A percentile compares a stretch with the other conserved stretches of the same genome.
phyloP scores from a whole-genome alignment of 345 rosid genomes.

The Gossypioides kirkii region DNA sequence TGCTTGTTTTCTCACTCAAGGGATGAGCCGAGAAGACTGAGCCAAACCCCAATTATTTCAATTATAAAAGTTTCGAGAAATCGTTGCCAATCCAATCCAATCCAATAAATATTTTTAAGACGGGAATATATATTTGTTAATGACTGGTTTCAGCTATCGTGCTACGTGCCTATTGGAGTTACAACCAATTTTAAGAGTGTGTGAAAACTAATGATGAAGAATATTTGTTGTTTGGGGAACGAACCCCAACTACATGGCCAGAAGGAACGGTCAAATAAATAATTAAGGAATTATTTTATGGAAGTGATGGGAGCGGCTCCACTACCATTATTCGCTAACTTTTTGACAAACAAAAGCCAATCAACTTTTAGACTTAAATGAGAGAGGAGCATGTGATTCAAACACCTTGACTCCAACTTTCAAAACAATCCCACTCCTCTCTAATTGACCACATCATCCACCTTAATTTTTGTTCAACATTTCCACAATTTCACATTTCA shows the following conservation, averaged over 20 bases:
- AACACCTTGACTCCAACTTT: constrained; percentile 1
- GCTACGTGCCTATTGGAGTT: neutral
- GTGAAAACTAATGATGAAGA: neutral
- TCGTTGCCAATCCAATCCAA: no score
- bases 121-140: neutral
- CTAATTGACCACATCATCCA: neutral
- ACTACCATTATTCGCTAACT: neutral
- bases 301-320: neutral
- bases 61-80: no score
- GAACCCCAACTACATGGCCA: neutral
- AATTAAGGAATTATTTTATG: neutral
- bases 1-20: no score
- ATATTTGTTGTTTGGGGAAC: neutral
- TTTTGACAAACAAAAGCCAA: neutral
- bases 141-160: neutral
- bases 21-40: no score
- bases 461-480: neutral
- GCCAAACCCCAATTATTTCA: no score
- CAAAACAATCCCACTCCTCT: neutral
- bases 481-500: neutral
- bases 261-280: neutral
- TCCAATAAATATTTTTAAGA: no score
- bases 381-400: neutral
- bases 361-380: neutral
- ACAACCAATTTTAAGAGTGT: neutral